Conservation (phyloP, 345 rosid genomes). For the Abelmoschus esculentus region DNA sequence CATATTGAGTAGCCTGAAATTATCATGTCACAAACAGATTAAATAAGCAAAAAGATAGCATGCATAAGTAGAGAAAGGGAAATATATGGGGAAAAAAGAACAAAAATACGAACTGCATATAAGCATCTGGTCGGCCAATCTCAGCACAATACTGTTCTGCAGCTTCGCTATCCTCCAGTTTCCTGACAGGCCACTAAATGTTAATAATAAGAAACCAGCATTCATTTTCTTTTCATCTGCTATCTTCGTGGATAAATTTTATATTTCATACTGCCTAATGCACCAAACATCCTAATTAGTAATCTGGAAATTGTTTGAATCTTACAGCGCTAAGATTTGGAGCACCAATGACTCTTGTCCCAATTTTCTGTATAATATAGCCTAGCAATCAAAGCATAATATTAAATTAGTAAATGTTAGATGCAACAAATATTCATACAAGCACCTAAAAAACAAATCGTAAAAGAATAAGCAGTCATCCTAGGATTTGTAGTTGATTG, state of each 20-base stretch:
- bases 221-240: neutral
- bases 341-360: slow-evolving; percentile 95
- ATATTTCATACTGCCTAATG: neutral
- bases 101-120: slow-evolving; percentile 66
- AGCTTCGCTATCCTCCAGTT: slow-evolving; percentile 94
- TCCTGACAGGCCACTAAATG: slow-evolving; percentile 41
- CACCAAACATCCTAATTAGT: neutral
- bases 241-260: neutral
- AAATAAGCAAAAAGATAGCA: slow-evolving; percentile 5
- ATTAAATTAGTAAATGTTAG: slow-evolving; percentile 17
- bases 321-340: slow-evolving; percentile 93
- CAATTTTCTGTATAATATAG: slow-evolving; percentile 78
- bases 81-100: neutral
- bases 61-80: neutral
- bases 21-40: slow-evolving; percentile 10
- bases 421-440: slow-evolving; percentile 6
- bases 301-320: slow-evolving; percentile 13
- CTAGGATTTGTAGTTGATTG: neutral
- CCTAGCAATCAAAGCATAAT: slow-evolving; percentile 36
- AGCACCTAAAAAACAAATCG: slow-evolving; percentile 2
- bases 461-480: neutral
- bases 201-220: slow-evolving; percentile 13
- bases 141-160: slow-evolving; percentile 98
- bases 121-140: slow-evolving; percentile 98
- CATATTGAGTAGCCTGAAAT: slow-evolving; percentile 84